A percentile compares a stretch with the other conserved stretches of the same genome.
phyloP scores from a whole-genome alignment of 495 filamentous ascomycete species.

The Neohortaea acidophila region DNA sequence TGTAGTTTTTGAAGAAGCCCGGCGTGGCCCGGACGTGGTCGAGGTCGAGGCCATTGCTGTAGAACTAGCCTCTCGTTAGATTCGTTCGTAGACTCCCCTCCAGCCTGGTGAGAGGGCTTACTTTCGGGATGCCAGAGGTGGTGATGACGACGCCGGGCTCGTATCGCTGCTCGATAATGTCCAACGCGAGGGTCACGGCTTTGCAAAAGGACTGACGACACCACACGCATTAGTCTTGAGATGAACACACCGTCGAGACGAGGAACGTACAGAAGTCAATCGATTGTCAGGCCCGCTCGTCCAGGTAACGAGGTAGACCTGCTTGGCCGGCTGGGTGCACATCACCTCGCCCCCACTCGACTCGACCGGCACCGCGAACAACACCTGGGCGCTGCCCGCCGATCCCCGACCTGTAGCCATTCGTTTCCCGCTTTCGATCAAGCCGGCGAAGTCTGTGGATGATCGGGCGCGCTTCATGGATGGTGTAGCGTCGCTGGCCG shows the following conservation, averaged over 20 bases:
- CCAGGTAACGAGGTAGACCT: constrained; percentile 61
- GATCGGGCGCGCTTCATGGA: no score
- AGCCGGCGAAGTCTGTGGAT: no score
- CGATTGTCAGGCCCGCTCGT: constrained; percentile 57
- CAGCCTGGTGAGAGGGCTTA: no score
- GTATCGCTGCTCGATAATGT: constrained; percentile 52
- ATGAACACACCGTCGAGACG: background rate
- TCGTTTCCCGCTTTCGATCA: no score
- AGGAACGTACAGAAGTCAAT: constrained; percentile 37
- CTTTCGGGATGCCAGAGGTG: constrained; percentile 56
- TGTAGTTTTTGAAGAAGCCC: constrained; percentile 13
- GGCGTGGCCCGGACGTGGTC: constrained; percentile 11
- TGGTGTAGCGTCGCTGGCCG: no score
- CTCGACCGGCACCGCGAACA: constrained; percentile 17
- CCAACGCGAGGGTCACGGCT: constrained; percentile 50
- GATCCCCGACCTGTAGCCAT: no score
- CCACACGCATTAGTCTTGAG: background rate
- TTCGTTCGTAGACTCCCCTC: no score
- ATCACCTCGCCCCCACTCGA: constrained; percentile 8
- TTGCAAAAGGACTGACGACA: constrained; percentile 42
- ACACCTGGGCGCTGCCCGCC: background rate
- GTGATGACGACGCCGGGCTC: constrained; percentile 58
- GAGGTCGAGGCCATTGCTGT: constrained; percentile 59
- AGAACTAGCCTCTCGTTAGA: no score
- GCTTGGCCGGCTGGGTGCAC: constrained; percentile 7